A percentile compares a stretch with the other conserved stretches of the same genome.
Conservation (phyloP, 108 stramenopile species). For the Cyclostephanos tholiformis region DNA sequence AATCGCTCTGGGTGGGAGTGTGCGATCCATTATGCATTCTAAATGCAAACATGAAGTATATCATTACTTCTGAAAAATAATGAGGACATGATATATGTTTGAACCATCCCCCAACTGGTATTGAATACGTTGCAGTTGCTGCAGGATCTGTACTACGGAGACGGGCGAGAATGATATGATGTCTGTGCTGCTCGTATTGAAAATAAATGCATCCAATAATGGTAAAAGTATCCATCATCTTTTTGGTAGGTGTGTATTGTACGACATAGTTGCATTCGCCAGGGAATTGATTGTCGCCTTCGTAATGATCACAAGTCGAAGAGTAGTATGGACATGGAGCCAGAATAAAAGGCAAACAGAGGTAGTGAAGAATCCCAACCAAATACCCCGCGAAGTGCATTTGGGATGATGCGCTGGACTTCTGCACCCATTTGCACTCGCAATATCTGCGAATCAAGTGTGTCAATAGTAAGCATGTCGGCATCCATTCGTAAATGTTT, state of each 20-base stretch:
- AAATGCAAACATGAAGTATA: slow-evolving; percentile 62
- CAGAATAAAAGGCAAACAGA: slow-evolving; percentile 69
- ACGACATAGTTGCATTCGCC: not conserved
- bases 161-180: slow-evolving; percentile 63
- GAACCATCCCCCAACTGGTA: slow-evolving; percentile 68
- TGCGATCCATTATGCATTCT: slow-evolving; percentile 27
- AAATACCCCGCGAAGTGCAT: slow-evolving; percentile 82
- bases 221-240: not conserved
- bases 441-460: slow-evolving; percentile 48
- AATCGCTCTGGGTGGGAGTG: not conserved
- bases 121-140: slow-evolving; percentile 17
- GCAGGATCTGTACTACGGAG: slow-evolving; percentile 27
- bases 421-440: slow-evolving; percentile 69
- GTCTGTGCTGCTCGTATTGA: slow-evolving; percentile 68
- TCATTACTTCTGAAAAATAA: slow-evolving; percentile 74
- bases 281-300: not conserved
- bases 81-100: slow-evolving; percentile 66
- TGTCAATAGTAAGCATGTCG: slow-evolving; percentile 17
- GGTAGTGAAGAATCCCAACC: slow-evolving; percentile 66
- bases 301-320: not conserved
- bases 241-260: not conserved
- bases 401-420: slow-evolving; percentile 39
- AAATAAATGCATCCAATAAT: slow-evolving; percentile 47
- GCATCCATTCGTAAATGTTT: not conserved
- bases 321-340: slow-evolving; percentile 4